phyloP scores from a whole-genome alignment of 305 asterid species.

The Withania somnifera region DNA sequence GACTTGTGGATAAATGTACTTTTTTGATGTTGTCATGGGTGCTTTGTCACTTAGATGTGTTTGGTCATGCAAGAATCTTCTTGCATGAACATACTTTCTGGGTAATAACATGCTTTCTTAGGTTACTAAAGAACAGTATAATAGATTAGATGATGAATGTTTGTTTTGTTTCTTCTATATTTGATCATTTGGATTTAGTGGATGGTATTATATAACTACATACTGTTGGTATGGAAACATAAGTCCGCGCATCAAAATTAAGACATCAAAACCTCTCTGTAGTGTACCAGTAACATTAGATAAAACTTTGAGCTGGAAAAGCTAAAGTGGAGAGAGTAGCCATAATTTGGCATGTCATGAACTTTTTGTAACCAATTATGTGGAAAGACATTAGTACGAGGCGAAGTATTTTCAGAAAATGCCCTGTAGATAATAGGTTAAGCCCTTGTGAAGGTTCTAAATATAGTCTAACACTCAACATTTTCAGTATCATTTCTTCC shows the following conservation, averaged over 20 bases:
- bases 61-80: not conserved
- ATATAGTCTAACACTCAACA: not conserved
- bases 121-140: not conserved
- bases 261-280: not conserved
- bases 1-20: conserved; percentile 14
- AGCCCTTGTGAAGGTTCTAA: not conserved
- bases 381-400: not conserved
- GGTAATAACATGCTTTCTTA: not conserved
- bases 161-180: not conserved
- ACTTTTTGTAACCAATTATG: not conserved
- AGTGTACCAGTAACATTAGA: not conserved
- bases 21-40: conserved; percentile 4
- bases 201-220: not conserved
- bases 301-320: not conserved
- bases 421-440: not conserved
- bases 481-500: not conserved
- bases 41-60: not conserved
- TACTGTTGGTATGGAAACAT: not conserved
- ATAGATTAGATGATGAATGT: not conserved
- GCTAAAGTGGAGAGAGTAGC: not conserved
- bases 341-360: not conserved
- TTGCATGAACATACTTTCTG: not conserved
- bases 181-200: not conserved
- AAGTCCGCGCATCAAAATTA: not conserved
- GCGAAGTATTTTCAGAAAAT: not conserved